Evolutionary conservation across 176 grass and related monocot genomes (phyloP).

Genomic region (Zizania latifolia): DNA sequence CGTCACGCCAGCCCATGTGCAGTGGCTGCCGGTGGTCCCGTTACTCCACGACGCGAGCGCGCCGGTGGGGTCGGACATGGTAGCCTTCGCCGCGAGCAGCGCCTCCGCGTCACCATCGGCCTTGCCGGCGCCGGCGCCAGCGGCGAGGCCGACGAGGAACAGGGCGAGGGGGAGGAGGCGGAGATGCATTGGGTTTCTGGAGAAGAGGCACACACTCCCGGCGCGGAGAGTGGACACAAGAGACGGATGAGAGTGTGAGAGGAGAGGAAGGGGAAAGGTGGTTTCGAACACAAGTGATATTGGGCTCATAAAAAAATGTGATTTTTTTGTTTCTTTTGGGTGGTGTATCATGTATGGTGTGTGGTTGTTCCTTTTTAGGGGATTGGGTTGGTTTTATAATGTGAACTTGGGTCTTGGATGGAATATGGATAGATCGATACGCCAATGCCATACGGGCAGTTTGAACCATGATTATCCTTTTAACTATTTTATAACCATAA

Average conservation of each 20-base stretch:
- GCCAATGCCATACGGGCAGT: background rate
- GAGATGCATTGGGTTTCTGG: background rate
- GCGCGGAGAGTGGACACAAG: constrained; percentile 28
- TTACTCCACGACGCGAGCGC: constrained; percentile 54
- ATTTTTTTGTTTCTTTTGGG: background rate
- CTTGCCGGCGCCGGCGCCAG: constrained; percentile 4
- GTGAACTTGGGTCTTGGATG: constrained; percentile 20
- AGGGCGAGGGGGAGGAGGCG: constrained; percentile 7
- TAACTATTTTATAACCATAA: background rate
- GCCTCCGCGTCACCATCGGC: constrained; percentile 30
- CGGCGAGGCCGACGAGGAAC: background rate
- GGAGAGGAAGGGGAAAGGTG: background rate
- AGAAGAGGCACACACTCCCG: constrained; percentile 14
- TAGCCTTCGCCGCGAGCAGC: constrained; percentile 60
- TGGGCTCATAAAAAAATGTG: background rate
- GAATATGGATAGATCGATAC: too few species aligned
- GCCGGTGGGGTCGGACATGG: constrained; percentile 51
- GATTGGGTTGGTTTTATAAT: constrained; percentile 43
- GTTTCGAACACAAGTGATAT: background rate
- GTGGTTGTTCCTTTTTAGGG: constrained; percentile 29
- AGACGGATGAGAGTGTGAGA: background rate
- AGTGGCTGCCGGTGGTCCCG: constrained; percentile 16
- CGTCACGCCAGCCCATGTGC: constrained; percentile 54
- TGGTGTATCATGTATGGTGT: too few species aligned
- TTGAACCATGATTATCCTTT: background rate